Evolutionary conservation across 768 basidiomycete genomes (phyloP).

Genomic region (Suillus subaureus): DNA sequence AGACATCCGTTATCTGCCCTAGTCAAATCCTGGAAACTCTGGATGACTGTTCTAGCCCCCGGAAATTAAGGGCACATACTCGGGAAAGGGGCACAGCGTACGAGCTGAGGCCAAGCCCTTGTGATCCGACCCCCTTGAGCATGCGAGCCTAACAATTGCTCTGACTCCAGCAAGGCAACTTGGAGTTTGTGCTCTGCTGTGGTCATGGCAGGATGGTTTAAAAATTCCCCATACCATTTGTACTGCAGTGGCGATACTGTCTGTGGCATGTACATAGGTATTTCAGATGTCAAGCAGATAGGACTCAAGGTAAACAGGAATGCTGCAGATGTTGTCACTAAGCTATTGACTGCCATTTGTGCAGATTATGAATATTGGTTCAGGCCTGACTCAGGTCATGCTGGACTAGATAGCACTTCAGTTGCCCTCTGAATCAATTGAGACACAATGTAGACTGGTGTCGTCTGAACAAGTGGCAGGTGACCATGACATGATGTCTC

Average conservation of each 20-base stretch:
- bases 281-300: not conserved
- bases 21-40: too few relatives aligned
- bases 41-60: too few relatives aligned
- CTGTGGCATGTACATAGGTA: slow-evolving; percentile 2
- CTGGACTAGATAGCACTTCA: slow-evolving; percentile 2
- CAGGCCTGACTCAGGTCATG: not conserved
- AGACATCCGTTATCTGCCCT: too few relatives aligned
- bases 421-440: slow-evolving; percentile 11
- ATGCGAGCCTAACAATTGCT: too few relatives aligned
- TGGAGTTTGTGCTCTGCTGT: not conserved
- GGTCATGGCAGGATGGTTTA: not conserved
- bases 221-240: not conserved
- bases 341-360: not conserved
- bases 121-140: too few relatives aligned
- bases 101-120: too few relatives aligned
- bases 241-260: not conserved
- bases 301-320: not conserved
- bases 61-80: too few relatives aligned
- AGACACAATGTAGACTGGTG: slow-evolving; percentile 13
- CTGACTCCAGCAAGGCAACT: slow-evolving; percentile 6
- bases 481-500: not conserved
- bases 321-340: not conserved
- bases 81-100: too few relatives aligned
- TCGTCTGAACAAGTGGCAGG: slow-evolving; percentile 2
- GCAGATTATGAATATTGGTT: not conserved